Percentiles rank a stretch among this genome's conserved stretches.
Conservation (phyloP, 352 stramenopile genomes). For the Globisporangium solare region DNA sequence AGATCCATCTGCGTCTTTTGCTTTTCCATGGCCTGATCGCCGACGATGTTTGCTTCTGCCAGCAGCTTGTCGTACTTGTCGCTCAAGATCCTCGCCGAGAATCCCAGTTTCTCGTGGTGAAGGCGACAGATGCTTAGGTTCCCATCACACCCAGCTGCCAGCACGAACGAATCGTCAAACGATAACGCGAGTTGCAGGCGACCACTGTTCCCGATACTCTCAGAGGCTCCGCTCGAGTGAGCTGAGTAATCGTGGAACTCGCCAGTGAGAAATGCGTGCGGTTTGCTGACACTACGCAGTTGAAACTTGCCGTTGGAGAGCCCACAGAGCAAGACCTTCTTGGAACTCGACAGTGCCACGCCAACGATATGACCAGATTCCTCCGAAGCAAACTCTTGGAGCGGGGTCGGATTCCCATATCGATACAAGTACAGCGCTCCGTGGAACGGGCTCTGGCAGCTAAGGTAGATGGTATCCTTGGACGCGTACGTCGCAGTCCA, state of each 20-base stretch:
- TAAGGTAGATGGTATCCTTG: conserved; percentile 40
- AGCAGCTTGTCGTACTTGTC: conserved; percentile 33
- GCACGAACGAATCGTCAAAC: conserved; percentile 81
- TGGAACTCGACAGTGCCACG: conserved; percentile 39
- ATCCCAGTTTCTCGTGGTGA: conserved; percentile 46
- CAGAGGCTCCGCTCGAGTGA: conserved; percentile 2
- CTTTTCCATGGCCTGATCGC: conserved; percentile 51
- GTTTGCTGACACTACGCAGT: conserved; percentile 41
- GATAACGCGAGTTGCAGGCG: conserved; percentile 45
- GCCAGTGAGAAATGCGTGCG: conserved; percentile 63
- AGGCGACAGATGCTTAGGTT: conserved; percentile 70
- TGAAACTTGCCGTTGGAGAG: conserved; percentile 81
- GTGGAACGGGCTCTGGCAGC: conserved; percentile 31
- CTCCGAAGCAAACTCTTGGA: conserved; percentile 44
- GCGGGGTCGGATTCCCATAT: conserved; percentile 20
- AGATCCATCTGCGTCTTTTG: conserved; percentile 43
- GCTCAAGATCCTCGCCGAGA: conserved; percentile 29
- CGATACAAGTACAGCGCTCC: conserved; percentile 33
- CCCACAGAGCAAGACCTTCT: conserved; percentile 71
- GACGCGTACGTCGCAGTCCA: conserved; percentile 41
- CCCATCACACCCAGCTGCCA: conserved; percentile 69
- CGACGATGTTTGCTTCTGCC: conserved; percentile 41
- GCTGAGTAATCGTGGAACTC: conserved; percentile 69
- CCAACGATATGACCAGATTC: conserved; percentile 27
- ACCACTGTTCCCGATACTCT: neutral